These are phyloP conservation scores for Trichophyton benhamiae DNA, from an alignment of 2,329 filamentous ascomycete species.

Conservation along the genomic window DNA sequence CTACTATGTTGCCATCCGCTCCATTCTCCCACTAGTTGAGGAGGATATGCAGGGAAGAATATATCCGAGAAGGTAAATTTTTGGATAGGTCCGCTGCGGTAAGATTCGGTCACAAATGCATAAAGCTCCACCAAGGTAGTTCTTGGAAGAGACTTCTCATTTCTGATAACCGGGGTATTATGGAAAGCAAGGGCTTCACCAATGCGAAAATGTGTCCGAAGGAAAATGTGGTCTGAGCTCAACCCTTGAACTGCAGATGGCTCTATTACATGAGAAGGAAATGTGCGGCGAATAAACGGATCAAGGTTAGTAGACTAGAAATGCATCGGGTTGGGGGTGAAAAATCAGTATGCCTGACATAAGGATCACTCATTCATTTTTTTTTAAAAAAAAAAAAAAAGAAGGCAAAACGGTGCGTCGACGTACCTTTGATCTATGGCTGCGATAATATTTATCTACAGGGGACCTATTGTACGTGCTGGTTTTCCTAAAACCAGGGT, in stretches of 20 bases:
- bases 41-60: conserved; percentile 8
- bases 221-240: conserved; percentile 6
- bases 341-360: not conserved
- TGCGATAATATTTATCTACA: no score
- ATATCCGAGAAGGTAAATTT: conserved; percentile 12
- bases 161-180: not conserved
- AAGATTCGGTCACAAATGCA: conserved; percentile 12
- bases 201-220: conserved; percentile 13
- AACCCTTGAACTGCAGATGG: conserved; percentile 12
- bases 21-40: conserved; percentile 11
- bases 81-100: conserved; percentile 8
- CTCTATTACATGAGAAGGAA: conserved; percentile 4
- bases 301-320: not conserved
- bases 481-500: not conserved
- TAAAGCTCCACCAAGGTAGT: conserved; percentile 12
- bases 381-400: no score
- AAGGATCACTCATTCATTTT: no score
- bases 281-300: conserved; percentile 7
- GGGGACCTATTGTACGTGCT: no score
- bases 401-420: no score
- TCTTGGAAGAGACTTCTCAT: not conserved
- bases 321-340: no score
- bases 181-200: conserved; percentile 6
- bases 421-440: no score
- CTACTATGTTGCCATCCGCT: conserved; percentile 5